Evolutionary conservation across 345 rosid genomes (phyloP).

Genomic region (Salix arbutifolia): DNA sequence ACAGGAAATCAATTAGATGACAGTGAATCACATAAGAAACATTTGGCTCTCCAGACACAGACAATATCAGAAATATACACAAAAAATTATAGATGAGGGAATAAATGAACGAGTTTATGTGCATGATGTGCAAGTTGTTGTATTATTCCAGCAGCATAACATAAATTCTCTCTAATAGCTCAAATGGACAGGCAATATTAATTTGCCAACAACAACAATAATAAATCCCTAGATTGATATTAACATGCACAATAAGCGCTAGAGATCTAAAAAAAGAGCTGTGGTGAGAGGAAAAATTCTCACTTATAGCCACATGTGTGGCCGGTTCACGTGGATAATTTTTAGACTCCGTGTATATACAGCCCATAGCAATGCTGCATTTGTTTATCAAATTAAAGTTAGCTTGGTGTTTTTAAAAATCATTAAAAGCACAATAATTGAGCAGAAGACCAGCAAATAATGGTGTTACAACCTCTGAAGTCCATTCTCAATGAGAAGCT

Average conservation of each 20-base stretch:
- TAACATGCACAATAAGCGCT: neutral
- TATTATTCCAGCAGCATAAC: neutral
- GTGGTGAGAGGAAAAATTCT: constrained; percentile 28
- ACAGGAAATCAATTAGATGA: constrained; percentile 13
- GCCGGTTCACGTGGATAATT: constrained; percentile 99
- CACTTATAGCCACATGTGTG: constrained; percentile 96
- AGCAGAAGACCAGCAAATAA: constrained; percentile 7
- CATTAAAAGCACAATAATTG: neutral
- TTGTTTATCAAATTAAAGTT: constrained; percentile 23
- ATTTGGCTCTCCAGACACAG: constrained; percentile 6
- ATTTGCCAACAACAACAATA: neutral
- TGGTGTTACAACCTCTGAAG: constrained; percentile 58
- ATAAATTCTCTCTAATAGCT: neutral
- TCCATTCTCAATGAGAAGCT: constrained; percentile 80
- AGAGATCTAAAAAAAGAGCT: neutral
- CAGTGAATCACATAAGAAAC: neutral
- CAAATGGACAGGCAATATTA: neutral
- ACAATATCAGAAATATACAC: neutral
- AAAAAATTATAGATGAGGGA: neutral
- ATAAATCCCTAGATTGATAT: neutral
- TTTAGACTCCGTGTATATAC: constrained; percentile 90
- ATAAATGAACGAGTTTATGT: neutral
- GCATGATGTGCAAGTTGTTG: neutral
- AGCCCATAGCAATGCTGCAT: constrained; percentile 88
- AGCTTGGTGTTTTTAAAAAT: constrained; percentile 10